phyloP scores from a whole-genome alignment of 768 basidiomycete species.

The Leccinum uliginosum region DNA sequence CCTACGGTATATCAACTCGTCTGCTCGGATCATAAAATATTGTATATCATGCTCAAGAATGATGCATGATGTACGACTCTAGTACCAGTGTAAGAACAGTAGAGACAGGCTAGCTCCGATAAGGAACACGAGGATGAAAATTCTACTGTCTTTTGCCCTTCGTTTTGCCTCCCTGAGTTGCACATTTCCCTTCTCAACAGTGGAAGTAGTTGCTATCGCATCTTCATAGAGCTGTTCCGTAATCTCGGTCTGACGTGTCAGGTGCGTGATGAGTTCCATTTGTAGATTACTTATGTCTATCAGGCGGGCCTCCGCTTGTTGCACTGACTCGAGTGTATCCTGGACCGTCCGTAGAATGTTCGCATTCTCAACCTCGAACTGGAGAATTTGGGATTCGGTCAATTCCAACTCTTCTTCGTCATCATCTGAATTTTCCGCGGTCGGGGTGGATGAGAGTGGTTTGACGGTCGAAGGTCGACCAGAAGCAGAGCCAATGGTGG shows the following conservation, averaged over 20 bases:
- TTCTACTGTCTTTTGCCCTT: slow-evolving; percentile 79
- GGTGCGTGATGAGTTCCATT: slow-evolving; percentile 83
- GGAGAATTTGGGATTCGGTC: slow-evolving; percentile 82
- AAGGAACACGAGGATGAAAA: slow-evolving; percentile 89
- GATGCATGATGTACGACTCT: slow-evolving; percentile 19
- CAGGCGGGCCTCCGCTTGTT: slow-evolving; percentile 86
- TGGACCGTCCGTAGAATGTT: slow-evolving; percentile 80
- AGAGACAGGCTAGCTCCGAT: slow-evolving; percentile 88
- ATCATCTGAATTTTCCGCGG: slow-evolving; percentile 45
- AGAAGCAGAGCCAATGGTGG: slow-evolving; percentile 51
- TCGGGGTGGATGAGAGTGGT: slow-evolving; percentile 30
- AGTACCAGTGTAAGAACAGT: slow-evolving; percentile 92
- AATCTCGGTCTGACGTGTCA: slow-evolving; percentile 85
- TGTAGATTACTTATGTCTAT: slow-evolving; percentile 93
- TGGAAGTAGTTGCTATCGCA: slow-evolving; percentile 80
- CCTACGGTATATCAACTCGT: neutral
- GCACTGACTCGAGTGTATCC: slow-evolving; percentile 82
- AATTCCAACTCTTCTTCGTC: slow-evolving; percentile 81
- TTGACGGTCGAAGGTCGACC: slow-evolving; percentile 26
- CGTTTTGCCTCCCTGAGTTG: slow-evolving; percentile 88
- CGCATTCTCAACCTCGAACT: slow-evolving; percentile 91
- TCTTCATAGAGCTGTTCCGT: slow-evolving; percentile 95
- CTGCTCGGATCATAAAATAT: slow-evolving; percentile 1
- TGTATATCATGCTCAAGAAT: slow-evolving; percentile 3
- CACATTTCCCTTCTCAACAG: slow-evolving; percentile 84